A percentile compares a stretch with the other conserved stretches of the same genome.
These are phyloP conservation scores for Aspergillus biplanus DNA, from an alignment of 495 filamentous ascomycete genomes.

Conservation along the genomic window DNA sequence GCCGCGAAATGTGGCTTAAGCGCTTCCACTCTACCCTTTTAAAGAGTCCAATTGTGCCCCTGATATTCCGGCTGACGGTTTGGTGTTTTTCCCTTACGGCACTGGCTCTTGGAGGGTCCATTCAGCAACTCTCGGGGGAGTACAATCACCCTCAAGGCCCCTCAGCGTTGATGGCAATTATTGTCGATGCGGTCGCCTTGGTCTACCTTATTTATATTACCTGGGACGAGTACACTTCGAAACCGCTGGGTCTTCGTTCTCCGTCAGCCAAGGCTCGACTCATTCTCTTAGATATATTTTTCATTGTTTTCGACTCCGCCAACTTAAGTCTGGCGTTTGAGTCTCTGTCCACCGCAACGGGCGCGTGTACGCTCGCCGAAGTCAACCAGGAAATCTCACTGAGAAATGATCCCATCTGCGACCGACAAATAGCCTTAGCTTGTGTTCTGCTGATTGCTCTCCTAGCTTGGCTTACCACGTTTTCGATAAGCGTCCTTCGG, in stretches of 20 bases:
- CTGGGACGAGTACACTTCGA: conserved; percentile 93
- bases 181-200: conserved; percentile 85
- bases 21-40: conserved; percentile 62
- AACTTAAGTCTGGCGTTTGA: conserved; percentile 90
- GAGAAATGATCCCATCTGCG: conserved; percentile 59
- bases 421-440: conserved; percentile 74
- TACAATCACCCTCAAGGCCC: conserved; percentile 60
- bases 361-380: conserved; percentile 55
- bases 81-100: conserved; percentile 80
- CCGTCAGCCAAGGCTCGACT: conserved; percentile 83
- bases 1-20: conserved; percentile 58
- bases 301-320: conserved; percentile 94
- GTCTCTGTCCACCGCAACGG: conserved; percentile 72
- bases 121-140: conserved; percentile 62
- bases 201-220: conserved; percentile 92
- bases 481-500: conserved; percentile 86
- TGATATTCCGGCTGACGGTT: conserved; percentile 81
- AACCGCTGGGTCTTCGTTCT: conserved; percentile 84
- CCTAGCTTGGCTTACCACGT: conserved; percentile 87
- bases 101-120: conserved; percentile 76
- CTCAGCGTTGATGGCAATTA: conserved; percentile 85
- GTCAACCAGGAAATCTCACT: conserved; percentile 41
- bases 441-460: conserved; percentile 82
- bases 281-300: conserved; percentile 88
- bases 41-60: conserved; percentile 80